phyloP scores from a whole-genome alignment of 1,139 yeast species.

The Diutina pseudorugosa region DNA sequence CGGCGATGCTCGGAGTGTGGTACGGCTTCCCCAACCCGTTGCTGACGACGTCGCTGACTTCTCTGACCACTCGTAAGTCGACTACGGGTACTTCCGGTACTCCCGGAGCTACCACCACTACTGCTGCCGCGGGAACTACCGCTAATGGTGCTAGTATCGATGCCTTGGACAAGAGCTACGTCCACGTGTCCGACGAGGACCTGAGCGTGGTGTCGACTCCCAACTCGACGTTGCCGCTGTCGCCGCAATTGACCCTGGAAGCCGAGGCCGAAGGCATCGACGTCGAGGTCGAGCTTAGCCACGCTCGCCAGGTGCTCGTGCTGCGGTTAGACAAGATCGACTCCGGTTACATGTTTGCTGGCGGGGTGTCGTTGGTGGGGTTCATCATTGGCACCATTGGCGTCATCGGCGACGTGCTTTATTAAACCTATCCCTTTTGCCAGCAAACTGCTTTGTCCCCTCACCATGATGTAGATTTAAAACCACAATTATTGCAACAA shows the following conservation, averaged over 20 bases:
- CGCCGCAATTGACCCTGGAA: conserved; percentile 15
- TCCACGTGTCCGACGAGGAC: conserved; percentile 37
- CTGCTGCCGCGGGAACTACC: not conserved
- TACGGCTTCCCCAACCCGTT: not conserved
- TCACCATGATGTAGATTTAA: not conserved
- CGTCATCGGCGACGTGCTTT: conserved; percentile 33
- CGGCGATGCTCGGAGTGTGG: conserved; percentile 6
- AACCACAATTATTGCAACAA: too few species aligned
- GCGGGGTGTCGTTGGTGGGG: conserved; percentile 28
- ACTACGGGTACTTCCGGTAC: not conserved
- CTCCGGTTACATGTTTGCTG: conserved; percentile 21
- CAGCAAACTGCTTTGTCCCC: not conserved
- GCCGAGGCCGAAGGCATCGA: conserved; percentile 16
- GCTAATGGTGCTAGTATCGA: conserved; percentile 5
- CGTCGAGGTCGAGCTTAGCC: conserved; percentile 28
- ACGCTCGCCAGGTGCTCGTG: conserved; percentile 27
- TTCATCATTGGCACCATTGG: conserved; percentile 35
- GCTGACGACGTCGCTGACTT: too few species aligned
- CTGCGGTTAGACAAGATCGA: conserved; percentile 20
- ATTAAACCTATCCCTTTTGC: conserved; percentile 7
- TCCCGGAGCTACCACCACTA: not conserved
- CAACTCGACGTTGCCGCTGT: conserved; percentile 17
- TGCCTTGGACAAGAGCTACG: conserved; percentile 34
- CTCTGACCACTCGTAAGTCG: too few species aligned
- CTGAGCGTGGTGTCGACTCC: conserved; percentile 19